Percentiles rank a stretch among this genome's conserved stretches.
Evolutionary conservation across 352 stramenopile species (phyloP).

Genomic region (Phytopythium aichiense): DNA sequence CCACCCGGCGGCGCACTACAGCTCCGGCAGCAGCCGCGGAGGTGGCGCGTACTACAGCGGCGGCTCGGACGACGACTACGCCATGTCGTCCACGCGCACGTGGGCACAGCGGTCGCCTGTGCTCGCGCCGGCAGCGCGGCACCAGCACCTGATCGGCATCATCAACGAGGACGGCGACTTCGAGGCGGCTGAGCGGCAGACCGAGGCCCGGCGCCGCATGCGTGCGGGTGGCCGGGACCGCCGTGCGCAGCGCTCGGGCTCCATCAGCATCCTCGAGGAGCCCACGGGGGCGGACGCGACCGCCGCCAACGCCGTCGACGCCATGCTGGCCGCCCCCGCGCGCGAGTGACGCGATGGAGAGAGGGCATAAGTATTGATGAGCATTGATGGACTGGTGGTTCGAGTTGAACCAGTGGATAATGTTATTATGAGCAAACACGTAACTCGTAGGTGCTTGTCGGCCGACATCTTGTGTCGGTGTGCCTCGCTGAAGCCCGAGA

Average conservation of each 20-base stretch:
- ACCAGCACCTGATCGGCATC: conserved; percentile 18
- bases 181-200: conserved; percentile 17
- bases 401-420: no score
- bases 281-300: conserved; percentile 11
- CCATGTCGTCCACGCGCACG: conserved; percentile 7
- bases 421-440: no score
- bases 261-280: conserved; percentile 33
- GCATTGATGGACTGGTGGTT: no score
- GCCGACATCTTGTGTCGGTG: no score
- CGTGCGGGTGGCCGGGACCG: background rate
- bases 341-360: background rate
- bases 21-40: conserved; percentile 6
- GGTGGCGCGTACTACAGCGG: background rate
- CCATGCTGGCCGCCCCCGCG: conserved; percentile 19
- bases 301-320: conserved; percentile 23
- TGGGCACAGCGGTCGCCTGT: conserved; percentile 8
- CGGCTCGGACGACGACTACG: conserved; percentile 1
- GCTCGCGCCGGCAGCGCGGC: conserved; percentile 10
- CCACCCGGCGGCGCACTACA: background rate
- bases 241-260: conserved; percentile 20
- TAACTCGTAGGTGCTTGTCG: no score
- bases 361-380: no score
- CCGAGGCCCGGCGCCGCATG: conserved; percentile 1
- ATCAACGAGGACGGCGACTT: conserved; percentile 31
- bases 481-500: no score